A percentile compares a stretch with the other conserved stretches of the same genome.
phyloP scores from a whole-genome alignment of 2,329 filamentous ascomycete genomes.

The Aspergillus sp. region DNA sequence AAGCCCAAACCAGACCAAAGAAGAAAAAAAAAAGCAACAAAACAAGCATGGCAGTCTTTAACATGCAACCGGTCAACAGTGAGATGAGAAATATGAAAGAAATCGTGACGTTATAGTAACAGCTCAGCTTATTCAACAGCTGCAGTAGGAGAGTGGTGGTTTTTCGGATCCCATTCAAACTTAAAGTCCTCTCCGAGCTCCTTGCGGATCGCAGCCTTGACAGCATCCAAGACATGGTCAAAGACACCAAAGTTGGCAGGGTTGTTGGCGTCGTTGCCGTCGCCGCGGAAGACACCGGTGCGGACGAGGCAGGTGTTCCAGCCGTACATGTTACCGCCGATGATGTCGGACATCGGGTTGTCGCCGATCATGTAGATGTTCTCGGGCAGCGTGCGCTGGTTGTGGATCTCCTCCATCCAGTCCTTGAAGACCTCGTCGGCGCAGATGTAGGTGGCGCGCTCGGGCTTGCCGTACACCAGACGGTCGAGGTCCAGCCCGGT shows the following conservation, averaged over 20 bases:
- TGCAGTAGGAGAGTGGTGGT: slow-evolving; percentile 65
- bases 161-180: slow-evolving; percentile 68
- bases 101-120: not conserved
- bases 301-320: slow-evolving; percentile 80
- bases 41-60: no score
- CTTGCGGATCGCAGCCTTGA: slow-evolving; percentile 66
- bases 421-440: slow-evolving; percentile 70
- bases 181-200: slow-evolving; percentile 71
- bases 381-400: slow-evolving; percentile 65
- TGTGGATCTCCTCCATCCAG: slow-evolving; percentile 76
- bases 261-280: slow-evolving; percentile 73
- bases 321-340: slow-evolving; percentile 76
- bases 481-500: slow-evolving; percentile 71
- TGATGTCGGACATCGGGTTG: slow-evolving; percentile 72
- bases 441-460: slow-evolving; percentile 75
- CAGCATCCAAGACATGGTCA: slow-evolving; percentile 69
- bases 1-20: no score
- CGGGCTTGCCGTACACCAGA: slow-evolving; percentile 74
- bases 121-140: slow-evolving; percentile 53
- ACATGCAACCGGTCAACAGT: no score
- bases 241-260: slow-evolving; percentile 77
- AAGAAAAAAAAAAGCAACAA: no score
- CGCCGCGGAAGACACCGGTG: slow-evolving; percentile 76
- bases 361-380: slow-evolving; percentile 78
- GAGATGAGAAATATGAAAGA: no score